Evolutionary conservation across 805 yeast genomes (phyloP), one percentile per base, ranked within the genome.

Genomic region (Blastobotrys peoriensis): DNA sequence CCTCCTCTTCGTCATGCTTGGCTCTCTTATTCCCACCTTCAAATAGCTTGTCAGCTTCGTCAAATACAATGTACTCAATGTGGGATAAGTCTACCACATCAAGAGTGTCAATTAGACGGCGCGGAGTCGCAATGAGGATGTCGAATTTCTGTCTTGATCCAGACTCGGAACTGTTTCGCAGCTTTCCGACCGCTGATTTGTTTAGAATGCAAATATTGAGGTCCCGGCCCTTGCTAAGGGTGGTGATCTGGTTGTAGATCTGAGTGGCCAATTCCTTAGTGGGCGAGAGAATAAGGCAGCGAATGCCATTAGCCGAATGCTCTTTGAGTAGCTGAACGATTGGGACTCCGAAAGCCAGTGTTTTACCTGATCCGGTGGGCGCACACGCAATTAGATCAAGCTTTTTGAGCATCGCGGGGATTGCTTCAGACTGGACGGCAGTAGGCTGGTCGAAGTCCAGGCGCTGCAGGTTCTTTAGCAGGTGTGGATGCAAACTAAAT

Each of bases 331-430:
- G 66, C 54, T 86, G 93, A 17, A 93, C 64, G 55, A 91, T 56
- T 3, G 99, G 98, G 15, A 88, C 76, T 45, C 86, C 67, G 60
- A 84, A 93, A 23, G 97, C 95, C 40, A 93, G 69, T 0, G 98
- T 93, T 62, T 93, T 93, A 71, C 98, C 98, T 3, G 97, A 87
- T 55, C 98, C 98, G 1, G 98, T 93, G 38, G 98, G 98, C 0
- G 98, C 97, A 71, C 96, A 86, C 1, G 95, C 95, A 36, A 93
- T 70, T 27, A 93, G 61, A 60, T 91, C 97, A 47, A 95, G 75
- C 22, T 70, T 74, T 43, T 76, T 71, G 43, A 87, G 65, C 10
- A 86, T 65, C 6, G 79, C 69, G 2, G 98, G 97, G 35, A 93
- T 80, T 1, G 88, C 79, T 63, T 93, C 97, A 49, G 87, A 76